Base-by-base conservation (phyloP, 306 rosid species). In the Pueraria montana region DNA sequence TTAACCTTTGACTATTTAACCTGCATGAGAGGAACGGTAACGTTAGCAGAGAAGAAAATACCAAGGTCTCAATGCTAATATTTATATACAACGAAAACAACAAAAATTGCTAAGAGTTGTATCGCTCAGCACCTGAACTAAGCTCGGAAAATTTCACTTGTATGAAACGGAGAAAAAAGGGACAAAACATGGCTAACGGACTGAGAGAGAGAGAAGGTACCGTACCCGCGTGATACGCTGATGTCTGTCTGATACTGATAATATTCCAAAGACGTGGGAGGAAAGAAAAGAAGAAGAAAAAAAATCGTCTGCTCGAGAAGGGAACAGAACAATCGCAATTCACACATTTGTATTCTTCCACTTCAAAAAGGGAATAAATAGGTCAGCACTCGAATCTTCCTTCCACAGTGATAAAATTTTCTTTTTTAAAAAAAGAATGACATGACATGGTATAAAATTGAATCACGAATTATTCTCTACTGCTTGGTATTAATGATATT, bases 11-110 rank as follows among this genome's bases (percentile, higher is more conserved):
- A 63, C 52, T 56, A 52, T 10, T 53, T 42, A 9, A 64, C 73
- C 84, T 78, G 78, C 70, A 86, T 14, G 48, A 73, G 73, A 82
- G 27, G 77, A 9, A 48, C 6, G 4, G 2, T 23, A 62, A 43
- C 40, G 23, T 76, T 38, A 80, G 59, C 69, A 75, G 26, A 17
- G 7, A 67, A 63, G 7, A 20, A 75, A 43, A 6, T 6, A 26
- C 4, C 11, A 34, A 73, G 40, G 65, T 55, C 20, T 72, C 16
- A 45, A 18, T n/a, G 75, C 80, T 46, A 23, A 32, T 48, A 70
- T n/a, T 34, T 21, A 5, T 13, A 32, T 67, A n/a, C 16, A 36
- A 14, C n/a, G 21, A 53, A 74, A 74, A 13, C 11, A 65, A 27
- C 6, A 10, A 52, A 21, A 27, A 56, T n/a, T 21, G 67, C 36